Evolutionary conservation across 768 basidiomycete genomes (phyloP).

Genomic region (Macrolepiota albuminosa): DNA sequence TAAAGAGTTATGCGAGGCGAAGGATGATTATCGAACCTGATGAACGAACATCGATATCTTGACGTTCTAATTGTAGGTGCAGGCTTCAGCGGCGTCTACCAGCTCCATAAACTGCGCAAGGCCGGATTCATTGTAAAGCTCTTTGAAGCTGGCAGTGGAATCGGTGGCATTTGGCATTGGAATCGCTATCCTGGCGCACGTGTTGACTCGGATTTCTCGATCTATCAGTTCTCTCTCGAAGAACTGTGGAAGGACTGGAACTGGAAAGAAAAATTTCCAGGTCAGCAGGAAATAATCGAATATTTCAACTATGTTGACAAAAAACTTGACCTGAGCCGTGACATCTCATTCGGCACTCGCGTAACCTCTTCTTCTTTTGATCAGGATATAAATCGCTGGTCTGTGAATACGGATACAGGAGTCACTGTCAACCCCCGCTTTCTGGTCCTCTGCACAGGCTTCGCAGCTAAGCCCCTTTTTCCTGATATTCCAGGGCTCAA

Average conservation of each 20-base stretch:
- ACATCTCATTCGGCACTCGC: conserved; percentile 19
- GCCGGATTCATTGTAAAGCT: conserved; percentile 16
- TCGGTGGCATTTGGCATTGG: conserved; percentile 24
- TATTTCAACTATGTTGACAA: conserved; percentile 21
- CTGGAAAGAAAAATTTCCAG: conserved; percentile 14
- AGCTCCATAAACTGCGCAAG: conserved; percentile 15
- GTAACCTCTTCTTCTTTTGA: conserved; percentile 19
- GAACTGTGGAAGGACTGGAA: conserved; percentile 24
- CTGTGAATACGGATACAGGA: conserved; percentile 16
- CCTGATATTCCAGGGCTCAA: conserved; percentile 18
- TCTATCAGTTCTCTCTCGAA: conserved; percentile 20
- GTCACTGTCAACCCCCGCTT: conserved; percentile 14
- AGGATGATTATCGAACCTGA: not conserved
- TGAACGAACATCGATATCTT: not conserved
- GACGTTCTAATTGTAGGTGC: conserved; percentile 23
- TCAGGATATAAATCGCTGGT: conserved; percentile 15
- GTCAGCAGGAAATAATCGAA: conserved; percentile 14
- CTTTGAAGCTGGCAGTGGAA: conserved; percentile 16
- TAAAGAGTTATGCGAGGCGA: too few relatives aligned
- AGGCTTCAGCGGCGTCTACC: conserved; percentile 20
- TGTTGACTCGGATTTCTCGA: conserved; percentile 20
- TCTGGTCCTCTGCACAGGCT: conserved; percentile 21
- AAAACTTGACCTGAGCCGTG: conserved; percentile 19
- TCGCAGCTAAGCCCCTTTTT: conserved; percentile 19
- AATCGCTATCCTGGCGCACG: conserved; percentile 24